Base-by-base conservation (phyloP, 164 flowering plant genomes). In the Amborella trichopoda region DNA sequence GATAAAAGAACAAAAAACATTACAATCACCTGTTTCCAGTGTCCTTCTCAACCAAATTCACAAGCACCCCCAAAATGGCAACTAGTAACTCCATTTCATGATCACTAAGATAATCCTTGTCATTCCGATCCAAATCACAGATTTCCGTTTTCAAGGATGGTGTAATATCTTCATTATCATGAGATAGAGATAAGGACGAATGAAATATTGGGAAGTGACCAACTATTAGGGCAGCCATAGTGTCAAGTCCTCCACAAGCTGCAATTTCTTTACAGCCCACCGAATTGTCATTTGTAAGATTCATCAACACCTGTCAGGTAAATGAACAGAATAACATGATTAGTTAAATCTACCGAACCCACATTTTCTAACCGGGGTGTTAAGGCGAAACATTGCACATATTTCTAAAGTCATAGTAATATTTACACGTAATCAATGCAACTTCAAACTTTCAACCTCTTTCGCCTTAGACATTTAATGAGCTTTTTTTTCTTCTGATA, bases 1-100 rank as follows among this genome's bases (percentile, higher is more conserved):
- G 9, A 30, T 8, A 30, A 30, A 30, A 30, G 9, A 30, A 14
- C 34, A 30, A 30, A 30, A 30, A 30, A 0, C 34, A 30, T 8
- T 9, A 8, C 9, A 30, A 30, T 50, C 26, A 91, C 99, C 99
- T 87, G 77, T 91, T 91, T 23, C 44, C 52, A 23, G 72, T 67
- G 58, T 91, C 94, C 68, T 91, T 91, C 75, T 91, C 99, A 4
- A 91, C 94, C 74, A 91, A 73, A 71, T 91, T 91, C 55, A 91
- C 99, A 42, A 91, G 88, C 62, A 91, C 64, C 20, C 99, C 99
- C 67, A 91, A 53, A 50, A 91, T 84, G 51, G 96, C 94, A 60
- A 91, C 96, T 53, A 91, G 99, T 57, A 91, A 77, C 54, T 91
- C 99, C 28, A 82, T 49, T 66, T 91, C 94, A 42, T 79, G 83